These are phyloP conservation scores for Ganoderma lingzhi DNA, from an alignment of 1,284 basidiomycete genomes.

Conservation along the genomic window DNA sequence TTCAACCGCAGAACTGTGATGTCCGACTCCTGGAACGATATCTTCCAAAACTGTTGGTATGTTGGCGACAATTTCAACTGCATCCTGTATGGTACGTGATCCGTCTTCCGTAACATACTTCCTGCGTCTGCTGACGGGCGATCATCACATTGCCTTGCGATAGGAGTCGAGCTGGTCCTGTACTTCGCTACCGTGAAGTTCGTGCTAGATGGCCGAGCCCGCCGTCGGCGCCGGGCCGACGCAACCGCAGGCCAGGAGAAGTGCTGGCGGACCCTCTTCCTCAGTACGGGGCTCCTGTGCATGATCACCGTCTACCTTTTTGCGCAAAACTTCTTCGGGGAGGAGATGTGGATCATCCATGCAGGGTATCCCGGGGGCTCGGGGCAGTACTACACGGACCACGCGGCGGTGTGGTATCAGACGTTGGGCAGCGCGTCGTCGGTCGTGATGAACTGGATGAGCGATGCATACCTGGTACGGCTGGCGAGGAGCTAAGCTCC, in stretches of 20 bases:
- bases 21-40: conserved; percentile 4
- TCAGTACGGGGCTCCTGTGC: conserved; percentile 27
- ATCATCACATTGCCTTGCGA: background rate
- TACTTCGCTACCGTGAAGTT: conserved; percentile 21
- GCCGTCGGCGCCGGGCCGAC: background rate
- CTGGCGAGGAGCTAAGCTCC: background rate
- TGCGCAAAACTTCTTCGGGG: conserved; percentile 27
- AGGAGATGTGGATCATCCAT: conserved; percentile 34
- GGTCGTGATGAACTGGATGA: conserved; percentile 25
- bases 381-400: conserved; percentile 17
- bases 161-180: conserved; percentile 27
- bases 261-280: conserved; percentile 20
- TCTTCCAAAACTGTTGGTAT: conserved; percentile 13
- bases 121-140: background rate
- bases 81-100: conserved; percentile 7
- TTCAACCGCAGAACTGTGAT: background rate
- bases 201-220: conserved; percentile 4
- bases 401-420: conserved; percentile 32
- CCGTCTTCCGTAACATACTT: background rate
- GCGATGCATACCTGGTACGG: conserved; percentile 27
- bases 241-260: background rate
- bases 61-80: conserved; percentile 12
- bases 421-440: conserved; percentile 27
- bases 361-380: conserved; percentile 29
- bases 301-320: conserved; percentile 30